A percentile compares a stretch with the other conserved stretches of the same genome.
Conservation (phyloP, 2,329 filamentous ascomycete species). For the Aspergillus puulaauensis region DNA sequence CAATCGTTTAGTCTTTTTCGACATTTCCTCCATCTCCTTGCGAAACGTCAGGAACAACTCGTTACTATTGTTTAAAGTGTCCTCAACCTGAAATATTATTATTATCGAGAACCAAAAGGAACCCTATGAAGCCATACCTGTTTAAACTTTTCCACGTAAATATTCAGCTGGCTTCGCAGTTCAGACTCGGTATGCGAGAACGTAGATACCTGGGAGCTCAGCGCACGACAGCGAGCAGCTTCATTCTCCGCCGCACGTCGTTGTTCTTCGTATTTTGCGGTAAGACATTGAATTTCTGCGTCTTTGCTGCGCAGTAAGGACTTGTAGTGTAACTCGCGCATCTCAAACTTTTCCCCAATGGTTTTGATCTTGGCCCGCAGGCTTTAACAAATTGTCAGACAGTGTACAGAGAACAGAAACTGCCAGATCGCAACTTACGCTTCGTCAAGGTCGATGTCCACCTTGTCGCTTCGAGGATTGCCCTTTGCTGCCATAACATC, state of each 20-base stretch:
- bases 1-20: constrained; percentile 93
- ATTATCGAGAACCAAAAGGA: constrained; percentile 30
- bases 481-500: constrained; percentile 86
- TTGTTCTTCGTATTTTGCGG: constrained; percentile 84
- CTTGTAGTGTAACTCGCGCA: constrained; percentile 91
- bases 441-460: constrained; percentile 87
- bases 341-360: constrained; percentile 93
- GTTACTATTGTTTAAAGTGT: constrained; percentile 97
- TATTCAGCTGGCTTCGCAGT: constrained; percentile 89
- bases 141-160: constrained; percentile 99
- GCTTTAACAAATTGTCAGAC: constrained; percentile 32
- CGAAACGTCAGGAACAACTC: constrained; percentile 95
- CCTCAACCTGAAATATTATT: constrained; percentile 78
- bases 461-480: constrained; percentile 73
- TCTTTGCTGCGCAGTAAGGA: constrained; percentile 91
- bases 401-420: constrained; percentile 8
- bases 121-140: constrained; percentile 65
- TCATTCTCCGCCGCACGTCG: constrained; percentile 85
- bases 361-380: constrained; percentile 79
- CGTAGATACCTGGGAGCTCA: constrained; percentile 88
- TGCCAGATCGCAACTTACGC: constrained; percentile 58
- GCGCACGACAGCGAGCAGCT: constrained; percentile 72
- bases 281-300: constrained; percentile 88
- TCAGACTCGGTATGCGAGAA: constrained; percentile 96
- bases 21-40: constrained; percentile 99